These are phyloP conservation scores for Spirogloea muscicola DNA, from an alignment of 139 green algal species.

Conservation along the genomic window DNA sequence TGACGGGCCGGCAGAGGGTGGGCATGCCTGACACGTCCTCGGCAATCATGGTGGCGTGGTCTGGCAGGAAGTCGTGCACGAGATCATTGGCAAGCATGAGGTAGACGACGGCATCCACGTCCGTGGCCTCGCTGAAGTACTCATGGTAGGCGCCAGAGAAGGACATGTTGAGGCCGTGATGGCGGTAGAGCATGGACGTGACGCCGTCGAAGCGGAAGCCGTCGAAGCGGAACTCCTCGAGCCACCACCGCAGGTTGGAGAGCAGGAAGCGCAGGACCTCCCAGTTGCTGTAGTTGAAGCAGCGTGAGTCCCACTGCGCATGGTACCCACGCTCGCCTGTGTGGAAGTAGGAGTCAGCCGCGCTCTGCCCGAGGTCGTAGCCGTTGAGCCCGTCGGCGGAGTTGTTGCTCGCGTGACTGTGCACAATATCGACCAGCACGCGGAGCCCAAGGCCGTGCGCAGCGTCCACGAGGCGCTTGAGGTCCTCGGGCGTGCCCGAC, in stretches of 20 bases:
- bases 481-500: conserved; percentile 82
- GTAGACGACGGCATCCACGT: conserved; percentile 94
- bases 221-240: conserved; percentile 96
- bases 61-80: conserved; percentile 65
- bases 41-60: conserved; percentile 76
- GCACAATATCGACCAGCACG: conserved; percentile 91
- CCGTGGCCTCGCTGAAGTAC: conserved; percentile 66
- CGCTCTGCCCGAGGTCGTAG: conserved; percentile 80
- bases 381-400: conserved; percentile 79
- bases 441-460: conserved; percentile 82
- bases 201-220: conserved; percentile 95
- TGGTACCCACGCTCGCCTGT: conserved; percentile 76
- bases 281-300: conserved; percentile 85
- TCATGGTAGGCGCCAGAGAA: conserved; percentile 83
- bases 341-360: conserved; percentile 79
- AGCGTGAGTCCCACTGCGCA: conserved; percentile 79
- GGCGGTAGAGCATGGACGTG: conserved; percentile 95
- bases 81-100: conserved; percentile 73
- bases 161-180: conserved; percentile 83
- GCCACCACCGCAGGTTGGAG: conserved; percentile 88
- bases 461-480: conserved; percentile 77
- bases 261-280: conserved; percentile 81
- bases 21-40: conserved; percentile 97
- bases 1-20: conserved; percentile 76
- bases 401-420: conserved; percentile 86